Evolutionary conservation across 2,329 filamentous ascomycete species (phyloP).

Genomic region (Pseudogymnoascus pannorum): DNA sequence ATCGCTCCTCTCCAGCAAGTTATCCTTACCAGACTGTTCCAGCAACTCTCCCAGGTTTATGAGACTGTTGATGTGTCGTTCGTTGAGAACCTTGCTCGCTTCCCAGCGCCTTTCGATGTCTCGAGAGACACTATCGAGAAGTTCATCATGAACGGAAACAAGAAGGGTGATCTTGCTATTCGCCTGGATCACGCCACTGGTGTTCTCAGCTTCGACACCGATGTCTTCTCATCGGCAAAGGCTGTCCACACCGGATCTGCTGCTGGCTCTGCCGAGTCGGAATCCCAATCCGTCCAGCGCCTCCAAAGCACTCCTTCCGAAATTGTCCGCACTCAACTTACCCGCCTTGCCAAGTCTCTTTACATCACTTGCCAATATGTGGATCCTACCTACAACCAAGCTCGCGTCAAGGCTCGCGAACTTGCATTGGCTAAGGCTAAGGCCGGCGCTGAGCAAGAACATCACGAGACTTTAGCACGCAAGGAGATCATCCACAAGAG

Average conservation of each 20-base stretch:
- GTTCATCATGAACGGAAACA: constrained; percentile 99
- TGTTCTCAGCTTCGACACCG: constrained; percentile 92
- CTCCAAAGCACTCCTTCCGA: constrained; percentile 96
- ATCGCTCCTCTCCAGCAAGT: constrained; percentile 94
- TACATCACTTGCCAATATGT: constrained; percentile 95
- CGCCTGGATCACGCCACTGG: constrained; percentile 93
- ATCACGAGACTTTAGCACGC: constrained; percentile 73
- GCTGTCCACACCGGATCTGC: constrained; percentile 77
- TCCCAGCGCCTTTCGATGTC: constrained; percentile 95
- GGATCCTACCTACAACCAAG: constrained; percentile 80
- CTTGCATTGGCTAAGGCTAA: constrained; percentile 74
- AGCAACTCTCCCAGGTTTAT: constrained; percentile 97
- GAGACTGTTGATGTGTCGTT: constrained; percentile 94
- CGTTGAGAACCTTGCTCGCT: constrained; percentile 86
- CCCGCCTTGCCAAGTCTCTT: constrained; percentile 81
- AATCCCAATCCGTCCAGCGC: constrained; percentile 79
- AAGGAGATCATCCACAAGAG: constrained; percentile 92
- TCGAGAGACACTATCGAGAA: constrained; percentile 89
- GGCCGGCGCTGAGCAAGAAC: constrained; percentile 86
- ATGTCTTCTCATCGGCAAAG: constrained; percentile 96
- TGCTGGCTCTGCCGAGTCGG: constrained; percentile 79
- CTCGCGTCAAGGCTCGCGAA: constrained; percentile 69
- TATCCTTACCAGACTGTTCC: constrained; percentile 95
- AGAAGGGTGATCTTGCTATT: constrained; percentile 96
- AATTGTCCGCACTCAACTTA: constrained; percentile 91